Evolutionary conservation across 192 early-diverging fungal genomes (phyloP), one percentile per base, ranked within the genome.

Genomic region (Geranomyces michiganensis): DNA sequence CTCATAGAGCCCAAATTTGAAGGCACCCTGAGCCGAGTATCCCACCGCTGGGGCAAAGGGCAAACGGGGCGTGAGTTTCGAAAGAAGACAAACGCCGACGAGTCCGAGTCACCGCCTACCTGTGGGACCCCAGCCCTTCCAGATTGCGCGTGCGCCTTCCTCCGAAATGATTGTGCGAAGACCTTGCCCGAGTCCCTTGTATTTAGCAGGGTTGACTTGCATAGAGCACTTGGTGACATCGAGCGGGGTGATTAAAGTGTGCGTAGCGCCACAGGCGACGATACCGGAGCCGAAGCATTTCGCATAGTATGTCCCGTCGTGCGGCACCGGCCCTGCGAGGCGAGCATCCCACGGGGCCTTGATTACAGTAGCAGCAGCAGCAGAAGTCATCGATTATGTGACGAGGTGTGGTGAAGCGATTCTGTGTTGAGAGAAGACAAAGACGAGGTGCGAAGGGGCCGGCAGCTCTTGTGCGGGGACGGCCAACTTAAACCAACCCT

Each of bases 1-100:
- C 82, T 95, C 93, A 80, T 94, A 94, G 56, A 92, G 87, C 13
- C 93, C 93, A 77, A 90, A 95, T 80, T 95, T 95, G 82, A 89
- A 87, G 72, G 88, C 81, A 70, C 92, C 92, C 79, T 94, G 92
- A 55, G 89, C 67, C 41, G 90, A 92, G 82, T 95, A 95, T n/a
- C 93, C 93, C 44, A 92, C 62, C 31, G 51, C 51, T 53, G 3
- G 51, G 15, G 51, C n/a, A 26, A 53, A 26, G 51, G 51, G 51
- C n/a, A 26, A 53, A 47, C 46, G 46, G 46, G 46, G 51, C 24
- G 4, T 53, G n/a, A 53, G 51, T 7, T 41, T 41, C 36, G 36
- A 41, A 41, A 41, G 36, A 41, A 10, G 5, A 41, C 36, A 41
- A 41, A 41, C 36, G 36, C 36, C 5, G 10, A n/a, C n/a, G n/a